phyloP scores from a whole-genome alignment of 345 rosid genomes.

The Rhizophora mangle region DNA sequence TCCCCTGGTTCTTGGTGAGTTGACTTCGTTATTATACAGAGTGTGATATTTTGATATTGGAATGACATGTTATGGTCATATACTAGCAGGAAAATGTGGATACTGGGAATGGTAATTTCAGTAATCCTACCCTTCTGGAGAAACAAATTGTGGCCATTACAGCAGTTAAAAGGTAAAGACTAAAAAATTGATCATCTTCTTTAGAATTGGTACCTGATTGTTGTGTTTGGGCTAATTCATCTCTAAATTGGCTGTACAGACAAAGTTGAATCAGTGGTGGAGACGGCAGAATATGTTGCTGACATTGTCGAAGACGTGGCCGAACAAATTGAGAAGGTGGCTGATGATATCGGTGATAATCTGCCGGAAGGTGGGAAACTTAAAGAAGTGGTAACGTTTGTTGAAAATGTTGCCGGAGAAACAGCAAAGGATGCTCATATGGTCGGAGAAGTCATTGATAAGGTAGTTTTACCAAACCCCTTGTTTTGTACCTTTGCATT shows the following conservation, averaged over 20 bases:
- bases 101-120: conserved; percentile 42
- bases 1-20: conserved; percentile 29
- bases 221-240: neutral
- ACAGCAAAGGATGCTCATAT: conserved; percentile 37
- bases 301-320: conserved; percentile 48
- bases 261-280: conserved; percentile 31
- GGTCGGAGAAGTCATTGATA: conserved; percentile 39
- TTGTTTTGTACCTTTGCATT: neutral
- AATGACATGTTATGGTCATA: neutral
- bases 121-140: conserved; percentile 38
- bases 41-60: too few species aligned
- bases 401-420: conserved; percentile 43
- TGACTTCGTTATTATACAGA: neutral
- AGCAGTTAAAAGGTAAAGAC: conserved; percentile 35
- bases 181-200: neutral
- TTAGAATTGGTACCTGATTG: neutral
- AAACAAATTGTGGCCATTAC: conserved; percentile 41
- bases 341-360: conserved; percentile 42
- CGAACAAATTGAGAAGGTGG: conserved; percentile 47
- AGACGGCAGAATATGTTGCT: conserved; percentile 32
- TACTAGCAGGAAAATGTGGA: conserved; percentile 48
- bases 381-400: conserved; percentile 11
- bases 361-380: conserved; percentile 48
- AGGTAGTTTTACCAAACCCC: conserved; percentile 28
- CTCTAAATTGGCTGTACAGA: conserved; percentile 21